Evolutionary conservation across 2,329 filamentous ascomycete species (phyloP).

Genomic region (Pestalotiopsis sp.): DNA sequence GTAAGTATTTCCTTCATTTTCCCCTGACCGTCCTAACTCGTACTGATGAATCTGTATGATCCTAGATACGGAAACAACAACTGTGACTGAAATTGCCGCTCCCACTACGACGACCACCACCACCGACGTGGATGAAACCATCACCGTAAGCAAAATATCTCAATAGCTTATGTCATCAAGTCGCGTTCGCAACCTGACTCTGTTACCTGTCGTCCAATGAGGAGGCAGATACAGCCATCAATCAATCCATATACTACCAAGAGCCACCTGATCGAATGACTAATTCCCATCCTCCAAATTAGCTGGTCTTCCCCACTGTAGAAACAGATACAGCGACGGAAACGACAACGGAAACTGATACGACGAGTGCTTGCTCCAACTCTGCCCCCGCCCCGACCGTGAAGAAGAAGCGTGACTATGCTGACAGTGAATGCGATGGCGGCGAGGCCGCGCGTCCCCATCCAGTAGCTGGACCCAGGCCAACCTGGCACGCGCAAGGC

Average conservation of each 20-base stretch:
- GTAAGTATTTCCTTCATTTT: not conserved
- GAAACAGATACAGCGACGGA: not conserved
- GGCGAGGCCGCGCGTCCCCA: not conserved
- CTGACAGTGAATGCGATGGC: not conserved
- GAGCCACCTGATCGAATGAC: not conserved
- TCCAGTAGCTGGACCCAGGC: not conserved
- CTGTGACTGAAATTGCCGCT: not conserved
- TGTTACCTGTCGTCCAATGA: not conserved
- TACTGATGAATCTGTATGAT: not conserved
- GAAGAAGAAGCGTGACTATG: not conserved
- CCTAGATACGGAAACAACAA: not conserved
- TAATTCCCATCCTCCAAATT: not conserved
- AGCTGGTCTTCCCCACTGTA: not conserved
- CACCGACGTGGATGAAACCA: not conserved
- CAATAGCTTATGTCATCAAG: not conserved
- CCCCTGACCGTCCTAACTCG: not conserved
- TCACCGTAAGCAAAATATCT: not conserved
- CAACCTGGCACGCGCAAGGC: not conserved
- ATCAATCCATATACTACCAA: not conserved
- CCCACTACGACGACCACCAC: not conserved
- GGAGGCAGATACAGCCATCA: not conserved
- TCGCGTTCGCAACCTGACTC: not conserved
- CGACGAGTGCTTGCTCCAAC: not conserved
- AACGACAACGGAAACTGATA: not conserved
- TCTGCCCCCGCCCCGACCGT: not conserved